phyloP scores from a whole-genome alignment of 306 rosid genomes.

The Cucurbita moschata region DNA sequence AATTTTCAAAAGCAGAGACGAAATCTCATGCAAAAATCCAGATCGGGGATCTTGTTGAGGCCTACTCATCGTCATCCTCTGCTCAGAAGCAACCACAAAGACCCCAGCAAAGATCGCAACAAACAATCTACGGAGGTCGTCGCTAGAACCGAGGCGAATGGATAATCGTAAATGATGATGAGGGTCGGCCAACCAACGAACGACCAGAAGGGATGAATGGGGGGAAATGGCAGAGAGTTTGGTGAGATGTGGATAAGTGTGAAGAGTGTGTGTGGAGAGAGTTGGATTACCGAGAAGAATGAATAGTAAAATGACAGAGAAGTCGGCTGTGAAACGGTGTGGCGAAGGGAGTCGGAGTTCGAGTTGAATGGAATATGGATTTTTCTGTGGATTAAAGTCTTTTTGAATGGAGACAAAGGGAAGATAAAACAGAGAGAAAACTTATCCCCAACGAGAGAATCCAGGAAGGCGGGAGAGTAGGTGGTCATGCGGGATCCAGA shows the following conservation, averaged over 20 bases:
- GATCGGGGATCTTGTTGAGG: constrained; percentile 37
- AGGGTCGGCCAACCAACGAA: no score
- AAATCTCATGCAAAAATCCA: constrained; percentile 48
- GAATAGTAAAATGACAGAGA: neutral
- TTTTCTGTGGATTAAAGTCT: neutral
- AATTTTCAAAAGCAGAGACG: constrained; percentile 52
- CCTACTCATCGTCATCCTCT: constrained; percentile 23
- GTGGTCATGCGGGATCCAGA: neutral
- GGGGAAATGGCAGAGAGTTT: neutral
- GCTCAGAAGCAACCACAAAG: neutral
- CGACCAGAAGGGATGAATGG: neutral
- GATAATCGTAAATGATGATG: neutral
- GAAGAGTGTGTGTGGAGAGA: neutral
- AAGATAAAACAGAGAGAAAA: neutral
- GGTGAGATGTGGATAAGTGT: neutral
- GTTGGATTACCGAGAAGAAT: neutral
- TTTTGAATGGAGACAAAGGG: neutral
- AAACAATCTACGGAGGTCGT: neutral
- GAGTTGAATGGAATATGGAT: neutral
- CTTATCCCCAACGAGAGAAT: neutral
- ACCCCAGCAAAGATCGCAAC: neutral
- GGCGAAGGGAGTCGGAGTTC: neutral
- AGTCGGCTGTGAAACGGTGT: neutral
- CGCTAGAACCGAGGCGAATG: constrained; percentile 25
- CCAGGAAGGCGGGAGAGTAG: neutral